Conservation (phyloP, 2,329 filamentous ascomycete species). For the Ceratocystis smalleyi region DNA sequence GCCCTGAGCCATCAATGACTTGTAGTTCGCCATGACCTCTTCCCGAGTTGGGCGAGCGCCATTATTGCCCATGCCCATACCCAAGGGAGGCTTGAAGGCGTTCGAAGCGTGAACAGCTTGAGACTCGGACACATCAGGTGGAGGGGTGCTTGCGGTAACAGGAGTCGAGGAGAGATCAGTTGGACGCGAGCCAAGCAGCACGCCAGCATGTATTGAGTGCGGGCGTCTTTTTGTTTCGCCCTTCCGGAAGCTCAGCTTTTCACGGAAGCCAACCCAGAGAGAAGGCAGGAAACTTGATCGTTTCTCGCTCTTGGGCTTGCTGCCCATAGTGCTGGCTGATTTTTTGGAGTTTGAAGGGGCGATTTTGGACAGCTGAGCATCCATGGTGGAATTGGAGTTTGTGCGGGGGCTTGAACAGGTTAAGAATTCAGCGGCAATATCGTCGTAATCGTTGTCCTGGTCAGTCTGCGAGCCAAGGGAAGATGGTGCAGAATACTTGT, state of each 20-base stretch:
- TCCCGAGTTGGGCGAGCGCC: slow-evolving; percentile 24
- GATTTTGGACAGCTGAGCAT: slow-evolving; percentile 6
- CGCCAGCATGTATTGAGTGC: slow-evolving; percentile 14
- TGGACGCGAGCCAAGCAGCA: neutral
- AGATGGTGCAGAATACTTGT: slow-evolving; percentile 4
- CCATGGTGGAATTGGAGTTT: neutral
- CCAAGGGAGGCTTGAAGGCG: neutral
- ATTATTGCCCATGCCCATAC: slow-evolving; percentile 13
- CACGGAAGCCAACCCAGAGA: slow-evolving; percentile 23
- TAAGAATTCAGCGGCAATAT: slow-evolving; percentile 18
- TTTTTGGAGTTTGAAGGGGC: slow-evolving; percentile 3
- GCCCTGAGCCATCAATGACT: slow-evolving; percentile 39
- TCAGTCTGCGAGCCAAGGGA: slow-evolving; percentile 20
- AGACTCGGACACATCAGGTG: neutral
- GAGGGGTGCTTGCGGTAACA: neutral
- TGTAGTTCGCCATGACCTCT: slow-evolving; percentile 41
- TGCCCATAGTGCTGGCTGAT: slow-evolving; percentile 10
- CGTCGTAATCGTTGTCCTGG: slow-evolving; percentile 18
- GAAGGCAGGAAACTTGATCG: slow-evolving; percentile 15
- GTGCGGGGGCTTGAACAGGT: slow-evolving; percentile 14
- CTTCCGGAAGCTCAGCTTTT: slow-evolving; percentile 21
- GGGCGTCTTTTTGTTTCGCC: slow-evolving; percentile 13
- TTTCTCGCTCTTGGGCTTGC: slow-evolving; percentile 14
- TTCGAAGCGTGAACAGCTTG: neutral
- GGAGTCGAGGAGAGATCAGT: neutral